Evolutionary conservation across 1,139 yeast species (phyloP).

Genomic region (Scheffersomyces insectosa): DNA sequence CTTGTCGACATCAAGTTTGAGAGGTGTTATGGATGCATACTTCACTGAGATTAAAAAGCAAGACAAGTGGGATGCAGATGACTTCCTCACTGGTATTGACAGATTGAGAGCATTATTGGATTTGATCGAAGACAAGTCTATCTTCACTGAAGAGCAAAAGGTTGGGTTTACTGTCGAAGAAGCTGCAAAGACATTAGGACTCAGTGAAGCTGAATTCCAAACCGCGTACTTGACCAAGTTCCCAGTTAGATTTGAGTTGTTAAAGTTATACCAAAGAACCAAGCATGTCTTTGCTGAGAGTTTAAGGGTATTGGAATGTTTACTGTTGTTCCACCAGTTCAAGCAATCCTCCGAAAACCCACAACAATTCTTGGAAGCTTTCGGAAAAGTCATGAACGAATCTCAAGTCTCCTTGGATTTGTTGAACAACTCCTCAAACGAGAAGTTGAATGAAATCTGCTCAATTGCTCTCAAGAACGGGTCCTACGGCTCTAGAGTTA

Average conservation of each 20-base stretch:
- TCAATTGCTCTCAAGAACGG: conserved; percentile 56
- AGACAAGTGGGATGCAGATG: conserved; percentile 47
- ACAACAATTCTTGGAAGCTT: conserved; percentile 29
- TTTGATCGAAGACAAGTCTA: conserved; percentile 37
- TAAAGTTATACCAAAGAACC: conserved; percentile 60
- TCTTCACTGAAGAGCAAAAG: conserved; percentile 30
- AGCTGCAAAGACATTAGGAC: conserved; percentile 46
- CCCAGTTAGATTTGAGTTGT: conserved; percentile 56
- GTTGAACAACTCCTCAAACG: conserved; percentile 56
- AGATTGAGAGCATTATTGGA: conserved; percentile 42
- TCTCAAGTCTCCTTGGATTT: conserved; percentile 56
- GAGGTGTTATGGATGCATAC: conserved; percentile 62
- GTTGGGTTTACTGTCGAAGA: conserved; percentile 54
- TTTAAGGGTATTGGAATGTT: conserved; percentile 55
- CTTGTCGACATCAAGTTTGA: conserved; percentile 59
- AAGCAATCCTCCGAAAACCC: conserved; percentile 14
- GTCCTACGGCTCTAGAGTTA: conserved; percentile 65
- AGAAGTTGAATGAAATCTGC: conserved; percentile 54
- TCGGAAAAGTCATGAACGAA: conserved; percentile 60
- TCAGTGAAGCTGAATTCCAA: conserved; percentile 45
- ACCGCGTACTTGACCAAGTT: conserved; percentile 49
- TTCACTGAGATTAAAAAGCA: conserved; percentile 33
- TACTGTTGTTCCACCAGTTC: conserved; percentile 33
- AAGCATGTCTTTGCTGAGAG: conserved; percentile 68
- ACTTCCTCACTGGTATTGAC: conserved; percentile 44